These are phyloP conservation scores for Primulina tabacum DNA, from an alignment of 257 asterid species.

Conservation along the genomic window DNA sequence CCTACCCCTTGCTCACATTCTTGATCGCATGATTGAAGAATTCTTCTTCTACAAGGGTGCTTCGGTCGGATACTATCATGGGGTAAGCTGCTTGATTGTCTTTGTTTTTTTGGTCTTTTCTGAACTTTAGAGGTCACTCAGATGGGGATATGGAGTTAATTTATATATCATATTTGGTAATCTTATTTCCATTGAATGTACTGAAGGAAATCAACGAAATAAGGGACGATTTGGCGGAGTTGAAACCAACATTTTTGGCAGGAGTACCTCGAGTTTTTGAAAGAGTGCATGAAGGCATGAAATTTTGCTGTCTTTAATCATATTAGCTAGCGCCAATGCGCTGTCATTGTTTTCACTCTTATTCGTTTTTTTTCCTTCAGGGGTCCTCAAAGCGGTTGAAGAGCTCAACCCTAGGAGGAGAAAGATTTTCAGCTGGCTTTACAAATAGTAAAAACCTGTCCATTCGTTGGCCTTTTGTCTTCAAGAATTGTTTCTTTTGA, in stretches of 20 bases:
- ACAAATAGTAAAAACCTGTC: conserved; percentile 51
- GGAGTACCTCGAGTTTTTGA: conserved; percentile 94
- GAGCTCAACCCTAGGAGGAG: conserved; percentile 88
- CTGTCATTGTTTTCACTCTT: conserved; percentile 4
- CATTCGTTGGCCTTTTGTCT: conserved; percentile 7
- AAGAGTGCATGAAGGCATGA: conserved; percentile 78
- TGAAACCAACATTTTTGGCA: conserved; percentile 92
- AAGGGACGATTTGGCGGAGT: conserved; percentile 67
- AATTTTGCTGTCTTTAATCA: conserved; percentile 4
- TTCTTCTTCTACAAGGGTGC: conserved; percentile 96
- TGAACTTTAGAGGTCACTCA: too few relatives aligned
- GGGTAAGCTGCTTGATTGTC: conserved; percentile 46
- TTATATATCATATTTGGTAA: conserved; percentile 13
- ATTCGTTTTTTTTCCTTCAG: conserved; percentile 30
- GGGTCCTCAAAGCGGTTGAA: conserved; percentile 78
- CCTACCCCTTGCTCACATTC: conserved; percentile 97
- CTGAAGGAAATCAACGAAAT: conserved; percentile 78
- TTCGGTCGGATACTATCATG: conserved; percentile 93
- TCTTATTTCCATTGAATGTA: conserved; percentile 12
- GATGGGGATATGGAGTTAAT: not conserved
- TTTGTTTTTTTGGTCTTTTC: too few relatives aligned
- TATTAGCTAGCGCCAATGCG: not conserved
- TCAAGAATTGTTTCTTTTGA: not conserved
- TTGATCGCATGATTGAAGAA: conserved; percentile 97
- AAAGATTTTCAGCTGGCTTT: conserved; percentile 63